Evolutionary conservation across 2,329 filamentous ascomycete species (phyloP).

Genomic region (Ascocoryne sarcoides): DNA sequence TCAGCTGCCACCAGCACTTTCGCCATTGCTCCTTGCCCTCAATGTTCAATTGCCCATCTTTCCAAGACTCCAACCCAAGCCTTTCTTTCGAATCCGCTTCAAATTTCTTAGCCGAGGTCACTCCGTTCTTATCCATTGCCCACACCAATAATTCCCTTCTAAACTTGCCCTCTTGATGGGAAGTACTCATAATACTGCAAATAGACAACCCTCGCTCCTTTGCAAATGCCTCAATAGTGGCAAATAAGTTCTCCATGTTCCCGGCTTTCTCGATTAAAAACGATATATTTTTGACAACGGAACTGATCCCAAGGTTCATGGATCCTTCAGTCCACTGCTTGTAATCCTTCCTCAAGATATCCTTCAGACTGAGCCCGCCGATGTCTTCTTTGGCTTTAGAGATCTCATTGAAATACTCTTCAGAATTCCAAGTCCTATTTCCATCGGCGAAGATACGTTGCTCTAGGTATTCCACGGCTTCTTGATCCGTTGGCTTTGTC

Average conservation of each 20-base stretch:
- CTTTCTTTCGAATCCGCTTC: conserved; percentile 34
- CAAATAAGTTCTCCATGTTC: conserved; percentile 36
- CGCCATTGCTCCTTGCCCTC: conserved; percentile 36
- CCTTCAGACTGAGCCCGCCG: conserved; percentile 47
- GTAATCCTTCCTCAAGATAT: conserved; percentile 74
- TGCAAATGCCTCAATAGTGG: conserved; percentile 43
- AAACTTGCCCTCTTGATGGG: conserved; percentile 44
- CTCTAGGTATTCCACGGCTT: conserved; percentile 52
- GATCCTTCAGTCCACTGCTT: conserved; percentile 62
- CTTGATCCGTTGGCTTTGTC: conserved; percentile 52
- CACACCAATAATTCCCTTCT: conserved; percentile 60
- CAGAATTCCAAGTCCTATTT: conserved; percentile 39
- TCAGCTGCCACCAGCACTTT: conserved; percentile 58
- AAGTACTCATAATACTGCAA: conserved; percentile 62
- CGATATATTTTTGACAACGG: conserved; percentile 52
- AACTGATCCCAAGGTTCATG: conserved; percentile 55
- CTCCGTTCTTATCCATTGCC: conserved; percentile 44
- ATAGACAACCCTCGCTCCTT: conserved; percentile 52
- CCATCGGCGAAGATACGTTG: conserved; percentile 26
- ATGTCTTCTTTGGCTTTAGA: conserved; percentile 60
- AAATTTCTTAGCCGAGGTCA: conserved; percentile 47
- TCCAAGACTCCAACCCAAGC: conserved; percentile 50
- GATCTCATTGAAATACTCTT: conserved; percentile 50
- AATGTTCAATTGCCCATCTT: conserved; percentile 38
- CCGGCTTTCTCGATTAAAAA: conserved; percentile 50